These are phyloP conservation scores for Stygiomarasmius scandens DNA, from an alignment of 1,284 basidiomycete species.

Conservation along the genomic window DNA sequence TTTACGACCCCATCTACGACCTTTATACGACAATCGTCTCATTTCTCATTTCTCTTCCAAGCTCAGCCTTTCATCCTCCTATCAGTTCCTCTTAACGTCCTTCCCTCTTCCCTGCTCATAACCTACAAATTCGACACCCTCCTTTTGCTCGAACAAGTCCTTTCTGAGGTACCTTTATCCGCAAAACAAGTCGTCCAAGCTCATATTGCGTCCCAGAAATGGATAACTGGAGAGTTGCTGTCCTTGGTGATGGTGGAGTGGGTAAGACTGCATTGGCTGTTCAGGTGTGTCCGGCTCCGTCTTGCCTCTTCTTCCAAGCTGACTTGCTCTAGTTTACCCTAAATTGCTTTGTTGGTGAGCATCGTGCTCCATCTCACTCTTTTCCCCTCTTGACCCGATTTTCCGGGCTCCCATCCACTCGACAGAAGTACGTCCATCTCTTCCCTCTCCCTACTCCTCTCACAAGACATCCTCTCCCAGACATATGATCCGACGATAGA, in stretches of 20 bases:
- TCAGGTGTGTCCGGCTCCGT: conserved; percentile 83
- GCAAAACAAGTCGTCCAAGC: no score
- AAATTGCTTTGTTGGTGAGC: conserved; percentile 87
- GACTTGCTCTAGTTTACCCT: conserved; percentile 73
- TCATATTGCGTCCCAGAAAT: conserved; percentile 48
- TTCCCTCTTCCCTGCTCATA: conserved; percentile 21
- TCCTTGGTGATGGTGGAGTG: conserved; percentile 96
- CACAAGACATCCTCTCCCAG: conserved; percentile 37
- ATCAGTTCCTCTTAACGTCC: conserved; percentile 24
- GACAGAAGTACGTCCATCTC: conserved; percentile 48
- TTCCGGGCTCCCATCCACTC: conserved; percentile 15
- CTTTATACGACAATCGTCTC: conserved; percentile 53
- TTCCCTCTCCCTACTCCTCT: conserved; percentile 13
- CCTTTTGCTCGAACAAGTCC: conserved; percentile 25
- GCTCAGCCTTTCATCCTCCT: conserved; percentile 24
- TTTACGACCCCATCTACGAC: conserved; percentile 67
- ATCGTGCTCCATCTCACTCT: conserved; percentile 25
- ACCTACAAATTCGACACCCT: conserved; percentile 27
- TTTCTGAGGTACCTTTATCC: conserved; percentile 26
- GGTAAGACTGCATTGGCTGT: conserved; percentile 97
- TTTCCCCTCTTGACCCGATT: conserved; percentile 21
- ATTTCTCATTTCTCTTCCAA: conserved; percentile 37
- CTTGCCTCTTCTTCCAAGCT: conserved; percentile 19
- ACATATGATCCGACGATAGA: conserved; percentile 94
- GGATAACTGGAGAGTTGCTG: conserved; percentile 92